Percentiles rank a stretch among this genome's conserved stretches.
phyloP scores from a whole-genome alignment of 106 monocot genomes.

The Dendrobium nobile region DNA sequence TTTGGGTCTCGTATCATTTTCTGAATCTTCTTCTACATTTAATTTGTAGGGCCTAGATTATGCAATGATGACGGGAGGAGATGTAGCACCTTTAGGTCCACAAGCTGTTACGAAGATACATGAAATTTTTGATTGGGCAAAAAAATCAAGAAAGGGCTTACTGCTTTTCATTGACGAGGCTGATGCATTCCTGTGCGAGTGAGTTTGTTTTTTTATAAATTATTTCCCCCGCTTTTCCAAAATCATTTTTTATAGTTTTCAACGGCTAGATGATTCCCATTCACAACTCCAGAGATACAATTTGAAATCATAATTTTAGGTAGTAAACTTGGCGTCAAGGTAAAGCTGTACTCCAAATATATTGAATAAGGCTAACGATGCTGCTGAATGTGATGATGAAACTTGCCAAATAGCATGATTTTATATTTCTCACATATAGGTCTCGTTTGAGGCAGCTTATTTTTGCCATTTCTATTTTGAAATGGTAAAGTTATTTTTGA shows the following conservation, averaged over 20 bases:
- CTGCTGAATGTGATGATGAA: no score
- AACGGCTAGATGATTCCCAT: not conserved
- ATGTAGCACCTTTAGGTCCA: constrained; percentile 91
- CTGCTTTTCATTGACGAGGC: constrained; percentile 95
- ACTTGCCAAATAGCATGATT: no score
- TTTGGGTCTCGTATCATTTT: not conserved
- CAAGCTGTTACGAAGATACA: constrained; percentile 95
- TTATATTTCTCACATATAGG: no score
- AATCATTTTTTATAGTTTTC: not conserved
- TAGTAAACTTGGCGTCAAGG: no score
- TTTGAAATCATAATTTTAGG: no score
- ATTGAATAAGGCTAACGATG: no score
- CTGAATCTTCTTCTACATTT: not conserved
- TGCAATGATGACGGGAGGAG: constrained; percentile 99
- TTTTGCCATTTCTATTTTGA: no score
- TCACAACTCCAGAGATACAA: not conserved
- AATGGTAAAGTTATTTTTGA: no score
- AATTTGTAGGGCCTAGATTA: constrained; percentile 79
- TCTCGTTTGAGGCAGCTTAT: no score
- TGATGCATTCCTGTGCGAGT: constrained; percentile 97
- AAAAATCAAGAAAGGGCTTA: constrained; percentile 79
- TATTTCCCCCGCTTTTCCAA: not conserved
- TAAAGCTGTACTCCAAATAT: no score
- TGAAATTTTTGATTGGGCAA: constrained; percentile 98
- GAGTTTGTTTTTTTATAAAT: constrained; percentile 22